Percentiles rank a stretch among this genome's conserved stretches.
Evolutionary conservation across 805 yeast species (phyloP).

Genomic region (Cyberlindnera subsufficiens): DNA sequence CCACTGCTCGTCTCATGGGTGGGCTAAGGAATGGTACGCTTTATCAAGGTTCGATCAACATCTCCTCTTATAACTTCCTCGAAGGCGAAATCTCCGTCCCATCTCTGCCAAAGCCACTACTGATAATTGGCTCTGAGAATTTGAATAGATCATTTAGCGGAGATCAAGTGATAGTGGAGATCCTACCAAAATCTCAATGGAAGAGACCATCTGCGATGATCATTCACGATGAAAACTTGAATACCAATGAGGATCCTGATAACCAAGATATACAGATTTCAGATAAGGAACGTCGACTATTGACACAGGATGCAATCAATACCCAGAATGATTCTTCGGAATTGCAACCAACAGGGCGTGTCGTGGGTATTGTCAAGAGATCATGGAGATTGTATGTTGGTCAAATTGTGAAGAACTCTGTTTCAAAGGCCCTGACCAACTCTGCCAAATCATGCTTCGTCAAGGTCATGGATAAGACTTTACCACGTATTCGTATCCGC

Average conservation of each 20-base stretch:
- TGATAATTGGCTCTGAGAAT: conserved; percentile 76
- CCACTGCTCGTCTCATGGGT: conserved; percentile 80
- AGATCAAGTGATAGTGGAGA: conserved; percentile 85
- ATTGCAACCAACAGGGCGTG: conserved; percentile 87
- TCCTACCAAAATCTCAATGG: conserved; percentile 85
- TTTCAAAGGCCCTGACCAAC: conserved; percentile 51
- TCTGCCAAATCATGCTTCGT: conserved; percentile 79
- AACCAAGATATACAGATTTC: conserved; percentile 41
- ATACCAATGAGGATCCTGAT: conserved; percentile 31
- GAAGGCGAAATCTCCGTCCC: conserved; percentile 78
- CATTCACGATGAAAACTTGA: conserved; percentile 42
- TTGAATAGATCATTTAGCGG: conserved; percentile 90
- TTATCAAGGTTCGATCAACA: conserved; percentile 76
- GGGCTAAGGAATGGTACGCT: conserved; percentile 85
- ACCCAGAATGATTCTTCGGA: conserved; percentile 51
- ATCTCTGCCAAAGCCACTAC: conserved; percentile 73
- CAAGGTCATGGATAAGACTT: conserved; percentile 77
- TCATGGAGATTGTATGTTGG: conserved; percentile 98
- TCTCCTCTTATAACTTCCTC: conserved; percentile 80
- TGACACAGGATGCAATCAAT: conserved; percentile 71
- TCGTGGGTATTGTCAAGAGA: conserved; percentile 83
- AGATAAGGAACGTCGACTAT: conserved; percentile 63
- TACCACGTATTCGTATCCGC: conserved; percentile 81
- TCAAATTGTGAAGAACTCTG: conserved; percentile 76
- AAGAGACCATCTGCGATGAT: conserved; percentile 75